Conservation (phyloP, 768 basidiomycete species). For the Tylopilus vinaceipallidus region DNA sequence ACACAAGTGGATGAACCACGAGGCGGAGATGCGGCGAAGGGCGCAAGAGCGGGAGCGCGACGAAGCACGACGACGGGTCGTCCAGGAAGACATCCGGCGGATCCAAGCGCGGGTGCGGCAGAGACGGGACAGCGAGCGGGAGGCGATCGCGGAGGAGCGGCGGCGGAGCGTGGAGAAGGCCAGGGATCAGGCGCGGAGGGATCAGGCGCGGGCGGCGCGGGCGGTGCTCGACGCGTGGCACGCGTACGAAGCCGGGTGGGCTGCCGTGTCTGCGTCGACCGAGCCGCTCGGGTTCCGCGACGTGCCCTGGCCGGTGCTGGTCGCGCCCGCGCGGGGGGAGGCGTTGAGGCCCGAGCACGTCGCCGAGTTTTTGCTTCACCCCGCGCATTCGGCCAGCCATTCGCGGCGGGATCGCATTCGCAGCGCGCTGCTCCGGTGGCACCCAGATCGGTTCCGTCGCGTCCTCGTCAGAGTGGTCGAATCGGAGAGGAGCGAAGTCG, state of each 20-base stretch:
- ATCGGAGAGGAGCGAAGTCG: slow-evolving; percentile 50
- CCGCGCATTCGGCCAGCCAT: slow-evolving; percentile 56
- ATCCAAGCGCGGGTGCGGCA: slow-evolving; percentile 53
- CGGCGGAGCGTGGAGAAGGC: slow-evolving; percentile 32
- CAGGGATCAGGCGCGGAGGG: slow-evolving; percentile 44
- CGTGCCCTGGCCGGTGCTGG: slow-evolving; percentile 70
- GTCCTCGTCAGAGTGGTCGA: slow-evolving; percentile 50
- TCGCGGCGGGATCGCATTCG: slow-evolving; percentile 66
- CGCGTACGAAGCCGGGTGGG: slow-evolving; percentile 66
- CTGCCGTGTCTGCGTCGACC: slow-evolving; percentile 42
- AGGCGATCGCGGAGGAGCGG: slow-evolving; percentile 48
- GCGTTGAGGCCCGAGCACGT: slow-evolving; percentile 59
- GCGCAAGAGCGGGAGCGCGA: slow-evolving; percentile 45
- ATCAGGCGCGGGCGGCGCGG: slow-evolving; percentile 43
- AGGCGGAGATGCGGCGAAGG: slow-evolving; percentile 43
- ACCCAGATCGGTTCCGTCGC: slow-evolving; percentile 74
- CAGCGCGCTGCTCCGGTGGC: slow-evolving; percentile 70
- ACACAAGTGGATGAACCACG: slow-evolving; percentile 51
- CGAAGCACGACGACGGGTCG: slow-evolving; percentile 41
- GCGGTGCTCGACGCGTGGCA: slow-evolving; percentile 56
- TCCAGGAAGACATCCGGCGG: slow-evolving; percentile 54
- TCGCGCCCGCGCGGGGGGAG: slow-evolving; percentile 39
- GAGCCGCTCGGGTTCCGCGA: slow-evolving; percentile 53
- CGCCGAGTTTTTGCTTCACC: slow-evolving; percentile 58
- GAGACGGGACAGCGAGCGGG: slow-evolving; percentile 49